Evolutionary conservation across 2,329 filamentous ascomycete genomes (phyloP).

Genomic region (Arthrobotrys pseudoclavata): DNA sequence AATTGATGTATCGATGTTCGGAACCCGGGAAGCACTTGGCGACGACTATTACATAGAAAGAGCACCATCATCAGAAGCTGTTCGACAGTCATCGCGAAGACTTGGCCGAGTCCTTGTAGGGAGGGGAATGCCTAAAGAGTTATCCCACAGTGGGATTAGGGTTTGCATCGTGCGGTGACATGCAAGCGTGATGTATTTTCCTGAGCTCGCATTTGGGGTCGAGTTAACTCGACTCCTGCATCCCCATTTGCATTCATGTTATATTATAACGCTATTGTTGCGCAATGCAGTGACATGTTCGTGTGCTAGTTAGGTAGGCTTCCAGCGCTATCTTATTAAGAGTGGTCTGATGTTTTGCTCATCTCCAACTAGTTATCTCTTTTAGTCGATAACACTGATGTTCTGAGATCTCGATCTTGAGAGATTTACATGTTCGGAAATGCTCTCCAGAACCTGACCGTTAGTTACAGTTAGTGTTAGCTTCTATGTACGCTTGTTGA

Average conservation of each 20-base stretch:
- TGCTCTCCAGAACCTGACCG: conserved; percentile 6
- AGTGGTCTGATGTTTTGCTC: conserved; percentile 13
- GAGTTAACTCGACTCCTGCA: not conserved
- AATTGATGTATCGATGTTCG: conserved; percentile 9
- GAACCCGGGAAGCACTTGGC: conserved; percentile 10
- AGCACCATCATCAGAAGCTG: not conserved
- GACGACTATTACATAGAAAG: not conserved
- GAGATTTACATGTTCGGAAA: conserved; percentile 7
- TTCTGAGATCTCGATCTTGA: conserved; percentile 11
- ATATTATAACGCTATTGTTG: conserved; percentile 50
- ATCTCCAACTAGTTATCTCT: not conserved
- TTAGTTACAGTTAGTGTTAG: not conserved
- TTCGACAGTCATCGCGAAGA: not conserved
- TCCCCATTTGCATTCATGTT: too few relatives aligned
- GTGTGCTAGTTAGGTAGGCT: not conserved
- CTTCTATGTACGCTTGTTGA: conserved; percentile 5
- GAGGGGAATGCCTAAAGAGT: not conserved
- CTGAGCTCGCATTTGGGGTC: not conserved
- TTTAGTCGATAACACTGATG: conserved; percentile 7
- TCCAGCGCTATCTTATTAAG: not conserved
- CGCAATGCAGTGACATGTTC: conserved; percentile 34
- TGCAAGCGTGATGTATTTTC: not conserved
- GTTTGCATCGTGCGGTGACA: conserved; percentile 1
- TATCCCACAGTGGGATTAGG: not conserved
- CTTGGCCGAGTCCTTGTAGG: not conserved